Percentiles rank a stretch among this genome's conserved stretches.
Conservation (phyloP, 140 eudicot genomes). For the Anethum foeniculum region DNA sequence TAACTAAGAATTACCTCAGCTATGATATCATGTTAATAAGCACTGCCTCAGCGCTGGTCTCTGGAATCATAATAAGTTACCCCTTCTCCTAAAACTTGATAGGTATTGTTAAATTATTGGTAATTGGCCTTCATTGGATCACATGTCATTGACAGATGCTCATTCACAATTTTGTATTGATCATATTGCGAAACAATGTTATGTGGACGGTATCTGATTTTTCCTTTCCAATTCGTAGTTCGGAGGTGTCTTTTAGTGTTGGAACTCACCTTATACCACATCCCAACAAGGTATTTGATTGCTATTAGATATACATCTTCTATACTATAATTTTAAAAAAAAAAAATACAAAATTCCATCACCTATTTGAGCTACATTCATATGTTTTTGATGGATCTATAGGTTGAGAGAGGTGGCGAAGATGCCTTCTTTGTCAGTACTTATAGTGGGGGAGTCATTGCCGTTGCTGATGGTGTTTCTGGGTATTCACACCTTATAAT, state of each 20-base stretch:
- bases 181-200: not conserved
- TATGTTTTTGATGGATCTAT: slow-evolving; percentile 1
- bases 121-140: not conserved
- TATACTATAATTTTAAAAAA: not conserved
- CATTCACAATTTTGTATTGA: not conserved
- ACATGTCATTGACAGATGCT: not conserved
- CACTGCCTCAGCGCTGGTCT: not conserved
- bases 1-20: not conserved
- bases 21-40: too few species aligned
- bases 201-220: not conserved
- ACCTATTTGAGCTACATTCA: not conserved
- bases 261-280: slow-evolving; percentile 83
- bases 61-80: not conserved
- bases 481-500: slow-evolving; percentile 36
- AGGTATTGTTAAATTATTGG: not conserved
- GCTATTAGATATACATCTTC: not conserved
- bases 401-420: slow-evolving; percentile 83
- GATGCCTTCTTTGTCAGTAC: slow-evolving; percentile 85
- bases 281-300: slow-evolving; percentile 61
- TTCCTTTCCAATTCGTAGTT: slow-evolving; percentile 23
- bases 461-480: slow-evolving; percentile 97
- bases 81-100: too few species aligned
- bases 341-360: not conserved
- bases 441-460: slow-evolving; percentile 72
- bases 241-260: slow-evolving; percentile 55